phyloP scores from a whole-genome alignment of 768 basidiomycete species.

The Sistotremastrum niveocremeum region DNA sequence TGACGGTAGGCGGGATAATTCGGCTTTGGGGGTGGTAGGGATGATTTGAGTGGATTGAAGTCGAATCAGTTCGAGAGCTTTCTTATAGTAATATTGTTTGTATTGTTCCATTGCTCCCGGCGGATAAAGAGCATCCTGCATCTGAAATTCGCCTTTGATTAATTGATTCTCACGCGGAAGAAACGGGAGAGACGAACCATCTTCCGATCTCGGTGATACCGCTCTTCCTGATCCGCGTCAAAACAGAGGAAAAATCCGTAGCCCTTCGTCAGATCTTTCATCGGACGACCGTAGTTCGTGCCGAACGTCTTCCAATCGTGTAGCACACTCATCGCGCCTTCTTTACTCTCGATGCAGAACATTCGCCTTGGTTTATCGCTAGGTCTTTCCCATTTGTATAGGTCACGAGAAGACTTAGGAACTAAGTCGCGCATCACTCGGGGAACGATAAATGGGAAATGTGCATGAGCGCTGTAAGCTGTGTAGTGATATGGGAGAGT shows the following conservation, averaged over 20 bases:
- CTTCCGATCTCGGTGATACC: slow-evolving; percentile 18
- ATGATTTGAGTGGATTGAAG: slow-evolving; percentile 22
- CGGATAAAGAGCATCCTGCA: slow-evolving; percentile 32
- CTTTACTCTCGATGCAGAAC: too few species aligned
- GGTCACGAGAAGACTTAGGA: slow-evolving; percentile 37
- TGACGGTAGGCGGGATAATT: slow-evolving; percentile 40
- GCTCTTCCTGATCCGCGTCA: slow-evolving; percentile 1
- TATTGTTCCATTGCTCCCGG: slow-evolving; percentile 33
- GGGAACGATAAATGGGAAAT: slow-evolving; percentile 81
- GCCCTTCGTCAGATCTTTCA: too few species aligned
- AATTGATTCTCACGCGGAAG: too few species aligned
- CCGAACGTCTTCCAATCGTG: too few species aligned
- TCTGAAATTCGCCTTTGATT: slow-evolving; percentile 31
- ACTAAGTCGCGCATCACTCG: slow-evolving; percentile 48
- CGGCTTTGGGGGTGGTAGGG: too few species aligned
- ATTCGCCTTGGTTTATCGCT: too few species aligned
- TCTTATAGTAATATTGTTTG: slow-evolving; percentile 49
- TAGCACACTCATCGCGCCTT: too few species aligned
- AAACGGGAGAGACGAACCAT: too few species aligned
- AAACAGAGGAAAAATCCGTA: background rate
- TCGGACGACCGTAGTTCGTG: too few species aligned
- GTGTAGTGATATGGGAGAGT: slow-evolving; percentile 57
- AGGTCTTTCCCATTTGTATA: slow-evolving; percentile 23
- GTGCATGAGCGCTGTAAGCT: slow-evolving; percentile 61
- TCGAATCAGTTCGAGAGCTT: slow-evolving; percentile 44